Evolutionary conservation across 1,284 basidiomycete genomes (phyloP).

Genomic region (Fistulina hepatica): DNA sequence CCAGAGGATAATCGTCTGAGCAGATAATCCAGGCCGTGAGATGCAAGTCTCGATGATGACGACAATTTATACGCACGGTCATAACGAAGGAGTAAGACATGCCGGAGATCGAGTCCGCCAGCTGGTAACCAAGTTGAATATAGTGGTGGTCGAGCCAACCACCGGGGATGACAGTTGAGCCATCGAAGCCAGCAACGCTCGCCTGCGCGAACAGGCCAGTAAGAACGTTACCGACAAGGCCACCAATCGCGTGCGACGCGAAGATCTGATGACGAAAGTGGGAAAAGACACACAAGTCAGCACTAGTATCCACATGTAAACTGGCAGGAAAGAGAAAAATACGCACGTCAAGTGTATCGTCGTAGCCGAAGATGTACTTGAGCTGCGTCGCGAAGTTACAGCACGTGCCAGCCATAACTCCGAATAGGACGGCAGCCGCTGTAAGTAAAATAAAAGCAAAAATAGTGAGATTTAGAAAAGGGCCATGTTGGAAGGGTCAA

Average conservation of each 20-base stretch:
- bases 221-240: conserved; percentile 78
- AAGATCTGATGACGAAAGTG: conserved; percentile 48
- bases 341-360: conserved; percentile 73
- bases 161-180: conserved; percentile 59
- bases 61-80: conserved; percentile 42
- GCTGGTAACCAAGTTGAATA: conserved; percentile 79
- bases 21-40: not conserved
- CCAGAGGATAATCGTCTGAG: conserved; percentile 81
- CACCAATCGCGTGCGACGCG: conserved; percentile 83
- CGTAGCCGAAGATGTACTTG: conserved; percentile 70
- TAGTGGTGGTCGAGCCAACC: conserved; percentile 90
- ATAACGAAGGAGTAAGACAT: conserved; percentile 73
- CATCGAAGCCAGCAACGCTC: conserved; percentile 79
- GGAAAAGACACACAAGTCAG: not conserved
- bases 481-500: not conserved
- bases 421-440: conserved; percentile 78
- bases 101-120: conserved; percentile 71
- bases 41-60: conserved; percentile 1
- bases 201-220: conserved; percentile 85
- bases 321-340: conserved; percentile 1
- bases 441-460: not conserved
- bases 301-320: not conserved
- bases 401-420: conserved; percentile 71
- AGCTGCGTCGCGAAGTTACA: conserved; percentile 95
- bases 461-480: not conserved